Evolutionary conservation across 345 rosid genomes (phyloP).

Genomic region (Sonneratia alba): DNA sequence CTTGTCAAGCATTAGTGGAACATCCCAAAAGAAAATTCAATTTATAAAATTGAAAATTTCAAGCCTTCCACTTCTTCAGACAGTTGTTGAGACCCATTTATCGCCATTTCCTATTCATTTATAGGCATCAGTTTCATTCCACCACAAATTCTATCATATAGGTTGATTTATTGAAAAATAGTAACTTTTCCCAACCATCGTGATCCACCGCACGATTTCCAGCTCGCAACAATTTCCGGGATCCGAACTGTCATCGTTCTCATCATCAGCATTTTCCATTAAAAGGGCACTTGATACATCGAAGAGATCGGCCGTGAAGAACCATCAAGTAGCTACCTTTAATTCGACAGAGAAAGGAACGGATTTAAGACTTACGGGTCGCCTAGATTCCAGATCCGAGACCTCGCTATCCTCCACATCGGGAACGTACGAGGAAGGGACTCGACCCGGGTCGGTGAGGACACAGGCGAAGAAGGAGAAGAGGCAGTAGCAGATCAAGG

Average conservation of each 20-base stretch:
- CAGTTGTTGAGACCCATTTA: background rate
- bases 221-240: background rate
- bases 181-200: background rate
- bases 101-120: background rate
- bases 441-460: slow-evolving; percentile 15
- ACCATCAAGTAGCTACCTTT: background rate
- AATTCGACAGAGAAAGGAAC: background rate
- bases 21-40: background rate
- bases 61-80: background rate
- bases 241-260: background rate
- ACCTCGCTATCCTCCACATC: slow-evolving; percentile 15
- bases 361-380: slow-evolving; percentile 11
- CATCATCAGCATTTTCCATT: background rate
- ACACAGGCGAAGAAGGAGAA: slow-evolving; percentile 14
- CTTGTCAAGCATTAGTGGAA: background rate
- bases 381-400: slow-evolving; percentile 12
- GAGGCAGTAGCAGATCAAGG: slow-evolving; percentile 6
- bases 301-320: background rate
- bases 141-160: background rate
- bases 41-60: background rate
- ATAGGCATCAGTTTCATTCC: background rate
- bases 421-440: slow-evolving; percentile 15
- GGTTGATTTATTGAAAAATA: background rate
- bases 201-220: background rate
- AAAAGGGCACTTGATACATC: background rate